phyloP scores from a whole-genome alignment of 2,329 filamentous ascomycete species.

The Fusarium subtropicale region DNA sequence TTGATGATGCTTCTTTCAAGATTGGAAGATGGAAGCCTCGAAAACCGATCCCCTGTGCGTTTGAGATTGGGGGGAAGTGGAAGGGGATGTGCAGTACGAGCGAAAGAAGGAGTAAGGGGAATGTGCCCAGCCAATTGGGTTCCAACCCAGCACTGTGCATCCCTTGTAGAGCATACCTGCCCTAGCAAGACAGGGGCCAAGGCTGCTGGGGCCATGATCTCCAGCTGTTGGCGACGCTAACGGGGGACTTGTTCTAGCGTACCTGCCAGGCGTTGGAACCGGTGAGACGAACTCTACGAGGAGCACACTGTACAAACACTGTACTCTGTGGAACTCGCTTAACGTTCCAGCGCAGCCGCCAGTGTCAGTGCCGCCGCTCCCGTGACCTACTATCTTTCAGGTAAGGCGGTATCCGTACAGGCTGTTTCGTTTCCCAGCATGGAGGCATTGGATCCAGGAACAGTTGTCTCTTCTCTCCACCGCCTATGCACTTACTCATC shows the following conservation, averaged over 20 bases:
- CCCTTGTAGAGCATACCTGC: not conserved
- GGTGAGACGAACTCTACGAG: not conserved
- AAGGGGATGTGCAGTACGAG: not conserved
- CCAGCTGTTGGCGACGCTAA: slow-evolving; percentile 3
- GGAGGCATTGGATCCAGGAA: not conserved
- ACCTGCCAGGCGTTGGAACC: not conserved
- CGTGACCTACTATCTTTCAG: slow-evolving; percentile 10
- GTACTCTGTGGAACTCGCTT: slow-evolving; percentile 8
- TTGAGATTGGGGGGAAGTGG: not conserved
- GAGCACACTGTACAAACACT: not conserved
- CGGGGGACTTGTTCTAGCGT: slow-evolving; percentile 16
- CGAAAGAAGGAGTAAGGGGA: slow-evolving; percentile 1
- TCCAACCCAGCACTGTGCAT: slow-evolving; percentile 17
- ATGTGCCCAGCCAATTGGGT: slow-evolving; percentile 25
- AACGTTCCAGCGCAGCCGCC: slow-evolving; percentile 18
- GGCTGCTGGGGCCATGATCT: slow-evolving; percentile 8
- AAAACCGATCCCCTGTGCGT: slow-evolving; percentile 17
- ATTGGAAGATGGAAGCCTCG: slow-evolving; percentile 16
- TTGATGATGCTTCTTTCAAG: slow-evolving; percentile 35
- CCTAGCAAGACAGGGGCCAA: not conserved
- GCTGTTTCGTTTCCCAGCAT: slow-evolving; percentile 33
- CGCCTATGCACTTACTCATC: not conserved
- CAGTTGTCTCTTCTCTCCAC: slow-evolving; percentile 29
- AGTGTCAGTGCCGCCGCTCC: slow-evolving; percentile 22
- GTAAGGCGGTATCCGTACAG: not conserved